Percentiles rank a stretch among this genome's conserved stretches.
Evolutionary conservation across 2,329 filamentous ascomycete species (phyloP).

Genomic region (Torrubiella hemipterigena): DNA sequence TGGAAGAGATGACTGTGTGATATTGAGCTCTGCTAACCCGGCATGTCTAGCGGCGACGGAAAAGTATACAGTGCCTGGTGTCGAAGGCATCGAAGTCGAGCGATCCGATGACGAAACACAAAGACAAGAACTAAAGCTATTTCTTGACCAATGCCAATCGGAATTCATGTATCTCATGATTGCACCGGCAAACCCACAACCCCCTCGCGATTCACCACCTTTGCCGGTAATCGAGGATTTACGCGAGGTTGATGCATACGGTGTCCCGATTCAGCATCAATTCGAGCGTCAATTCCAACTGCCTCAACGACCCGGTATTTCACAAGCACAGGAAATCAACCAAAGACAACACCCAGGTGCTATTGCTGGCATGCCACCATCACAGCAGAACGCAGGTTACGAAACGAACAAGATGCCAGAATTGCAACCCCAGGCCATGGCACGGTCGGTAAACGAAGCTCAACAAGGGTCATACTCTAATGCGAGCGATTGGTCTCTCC

Average conservation of each 20-base stretch:
- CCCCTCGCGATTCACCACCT: conserved; percentile 50
- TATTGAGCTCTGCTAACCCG: conserved; percentile 1
- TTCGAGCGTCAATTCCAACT: conserved; percentile 27
- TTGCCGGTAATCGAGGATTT: conserved; percentile 47
- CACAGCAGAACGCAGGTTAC: conserved; percentile 22
- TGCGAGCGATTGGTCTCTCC: conserved; percentile 21
- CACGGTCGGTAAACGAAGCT: conserved; percentile 39
- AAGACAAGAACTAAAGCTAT: conserved; percentile 43
- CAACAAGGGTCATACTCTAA: conserved; percentile 26
- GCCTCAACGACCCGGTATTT: conserved; percentile 34
- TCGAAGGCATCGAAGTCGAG: conserved; percentile 34
- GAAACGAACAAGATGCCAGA: conserved; percentile 22
- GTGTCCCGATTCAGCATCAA: conserved; percentile 29
- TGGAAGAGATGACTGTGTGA: not conserved
- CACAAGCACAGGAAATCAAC: conserved; percentile 43
- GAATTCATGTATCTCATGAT: conserved; percentile 60
- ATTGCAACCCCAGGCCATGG: conserved; percentile 35
- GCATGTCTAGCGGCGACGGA: conserved; percentile 26
- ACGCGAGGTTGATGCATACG: conserved; percentile 41
- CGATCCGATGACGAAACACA: conserved; percentile 37
- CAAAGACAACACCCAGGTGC: conserved; percentile 40
- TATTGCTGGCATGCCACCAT: conserved; percentile 47
- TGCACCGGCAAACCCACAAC: conserved; percentile 51
- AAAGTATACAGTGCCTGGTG: conserved; percentile 28
- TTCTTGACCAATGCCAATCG: conserved; percentile 52